Base-by-base conservation (phyloP, 768 basidiomycete species). In the Crassisporium funariophilum region DNA sequence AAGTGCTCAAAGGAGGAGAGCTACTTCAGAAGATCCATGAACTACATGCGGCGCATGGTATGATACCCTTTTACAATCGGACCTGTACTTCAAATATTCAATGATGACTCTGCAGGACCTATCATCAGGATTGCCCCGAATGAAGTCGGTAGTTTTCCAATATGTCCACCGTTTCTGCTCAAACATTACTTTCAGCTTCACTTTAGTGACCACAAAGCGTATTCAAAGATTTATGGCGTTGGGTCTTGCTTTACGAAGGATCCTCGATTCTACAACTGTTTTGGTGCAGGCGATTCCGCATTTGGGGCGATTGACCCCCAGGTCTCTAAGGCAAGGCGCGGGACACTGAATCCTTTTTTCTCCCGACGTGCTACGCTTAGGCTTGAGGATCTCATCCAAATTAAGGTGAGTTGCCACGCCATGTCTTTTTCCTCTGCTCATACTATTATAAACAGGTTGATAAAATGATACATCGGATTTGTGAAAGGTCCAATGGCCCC, bases 111-210 rank as follows among this genome's bases (percentile, higher is more conserved):
- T 12, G 23, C 25, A 74, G 72, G 72, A 6, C 55, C 64, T n/a
- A 66, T 71, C 11, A 57, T 74, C 17, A 63, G 72, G 40, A 66
- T 71, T 50, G 69, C 63, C 6, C 71, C 72, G 10, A 72, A 73
- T 46, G 68, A 72, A 52, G 71, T 71, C 33, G 15, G 46, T 39
- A 20, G 17, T n/a, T 22, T 12, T 44, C 17, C 27, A 22, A 23
- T 22, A 25, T 29, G 5, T 22, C 39, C 33, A 35, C 23, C n/a
- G 20, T 12, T 16, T 21, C 27, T 36, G 21, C 35, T 25, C 17
- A n/a, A 9, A 11, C 21, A 41, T 31, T 24, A 16, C 31, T 27
- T 24, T 10, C 23, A 74, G 72, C 61, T 74, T 15, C 71, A 73
- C 53, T 73, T 74, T 52, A 65, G 60, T 38, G 64, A 68, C 41